Conservation (phyloP, 352 stramenopile species). For the Aphanomyces invadans region DNA sequence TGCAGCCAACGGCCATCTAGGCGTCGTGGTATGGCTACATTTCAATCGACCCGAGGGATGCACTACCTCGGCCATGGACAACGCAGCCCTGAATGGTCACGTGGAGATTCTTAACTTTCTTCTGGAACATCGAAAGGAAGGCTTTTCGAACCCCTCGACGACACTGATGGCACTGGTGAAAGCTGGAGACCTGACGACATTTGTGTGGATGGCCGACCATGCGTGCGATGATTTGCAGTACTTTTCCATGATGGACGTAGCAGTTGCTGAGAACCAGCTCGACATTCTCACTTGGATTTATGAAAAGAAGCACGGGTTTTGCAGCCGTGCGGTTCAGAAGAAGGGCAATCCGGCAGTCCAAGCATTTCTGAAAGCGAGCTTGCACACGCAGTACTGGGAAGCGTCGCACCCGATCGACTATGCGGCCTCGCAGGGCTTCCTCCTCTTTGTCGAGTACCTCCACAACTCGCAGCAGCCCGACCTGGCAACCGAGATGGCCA, state of each 20-base stretch:
- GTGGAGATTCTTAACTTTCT: conserved; percentile 28
- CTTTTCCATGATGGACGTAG: conserved; percentile 2
- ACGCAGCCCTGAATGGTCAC: conserved; percentile 25
- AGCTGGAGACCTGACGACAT: neutral
- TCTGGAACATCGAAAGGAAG: conserved; percentile 23
- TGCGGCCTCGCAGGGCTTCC: conserved; percentile 4
- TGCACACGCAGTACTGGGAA: conserved; percentile 6
- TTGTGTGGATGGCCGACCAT: conserved; percentile 4
- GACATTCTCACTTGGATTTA: neutral
- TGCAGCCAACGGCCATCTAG: conserved; percentile 24
- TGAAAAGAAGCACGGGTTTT: conserved; percentile 10
- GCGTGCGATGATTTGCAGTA: conserved; percentile 4
- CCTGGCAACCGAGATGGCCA: conserved; percentile 13
- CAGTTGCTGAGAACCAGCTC: neutral
- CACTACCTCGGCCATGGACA: conserved; percentile 29
- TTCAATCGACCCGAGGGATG: conserved; percentile 19
- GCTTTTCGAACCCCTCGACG: neutral
- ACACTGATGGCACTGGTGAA: neutral
- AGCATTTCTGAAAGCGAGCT: neutral
- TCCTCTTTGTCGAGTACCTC: conserved; percentile 12
- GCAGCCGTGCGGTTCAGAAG: neutral
- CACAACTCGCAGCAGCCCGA: neutral
- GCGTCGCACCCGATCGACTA: neutral
- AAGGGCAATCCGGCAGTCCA: neutral
- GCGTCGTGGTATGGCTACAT: conserved; percentile 27